Conservation (phyloP, 805 yeast genomes). For the Kluyveromyces nonfermentans region DNA sequence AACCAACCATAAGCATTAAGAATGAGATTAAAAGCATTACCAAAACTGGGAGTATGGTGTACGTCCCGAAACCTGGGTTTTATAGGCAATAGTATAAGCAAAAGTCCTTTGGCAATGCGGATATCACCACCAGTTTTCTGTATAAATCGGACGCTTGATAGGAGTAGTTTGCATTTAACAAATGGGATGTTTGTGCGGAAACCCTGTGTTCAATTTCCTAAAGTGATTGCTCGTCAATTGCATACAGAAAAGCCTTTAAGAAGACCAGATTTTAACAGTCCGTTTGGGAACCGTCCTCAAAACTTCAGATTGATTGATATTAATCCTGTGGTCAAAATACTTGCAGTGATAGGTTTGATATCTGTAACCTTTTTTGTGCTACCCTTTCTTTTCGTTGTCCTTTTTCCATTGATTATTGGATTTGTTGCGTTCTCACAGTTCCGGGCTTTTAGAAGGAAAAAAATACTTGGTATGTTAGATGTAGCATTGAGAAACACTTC, state of each 20-base stretch:
- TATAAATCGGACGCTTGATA: neutral
- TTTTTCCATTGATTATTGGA: conserved; percentile 18
- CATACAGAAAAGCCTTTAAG: neutral
- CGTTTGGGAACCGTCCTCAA: neutral
- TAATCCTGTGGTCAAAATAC: conserved; percentile 7
- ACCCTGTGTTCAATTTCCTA: neutral
- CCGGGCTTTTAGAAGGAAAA: conserved; percentile 15
- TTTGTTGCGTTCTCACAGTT: conserved; percentile 18
- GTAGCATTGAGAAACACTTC: conserved; percentile 11
- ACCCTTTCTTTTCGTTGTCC: conserved; percentile 12
- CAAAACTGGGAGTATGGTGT: too few relatives aligned
- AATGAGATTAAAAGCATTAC: too few relatives aligned
- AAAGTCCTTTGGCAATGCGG: too few relatives aligned
- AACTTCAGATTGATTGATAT: conserved; percentile 8
- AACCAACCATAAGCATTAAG: too few relatives aligned
- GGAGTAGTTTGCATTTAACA: neutral
- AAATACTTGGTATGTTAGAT: conserved; percentile 11
- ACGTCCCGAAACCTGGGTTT: too few relatives aligned
- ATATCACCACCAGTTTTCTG: neutral
- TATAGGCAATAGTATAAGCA: too few relatives aligned
- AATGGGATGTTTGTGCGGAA: neutral
- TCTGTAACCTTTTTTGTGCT: conserved; percentile 9
- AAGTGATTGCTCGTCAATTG: neutral
- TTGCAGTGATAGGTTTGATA: conserved; percentile 12
- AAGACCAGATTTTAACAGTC: neutral